Base-by-base conservation (phyloP, 2,329 filamentous ascomycete genomes). In the Fusarium caatingaense region DNA sequence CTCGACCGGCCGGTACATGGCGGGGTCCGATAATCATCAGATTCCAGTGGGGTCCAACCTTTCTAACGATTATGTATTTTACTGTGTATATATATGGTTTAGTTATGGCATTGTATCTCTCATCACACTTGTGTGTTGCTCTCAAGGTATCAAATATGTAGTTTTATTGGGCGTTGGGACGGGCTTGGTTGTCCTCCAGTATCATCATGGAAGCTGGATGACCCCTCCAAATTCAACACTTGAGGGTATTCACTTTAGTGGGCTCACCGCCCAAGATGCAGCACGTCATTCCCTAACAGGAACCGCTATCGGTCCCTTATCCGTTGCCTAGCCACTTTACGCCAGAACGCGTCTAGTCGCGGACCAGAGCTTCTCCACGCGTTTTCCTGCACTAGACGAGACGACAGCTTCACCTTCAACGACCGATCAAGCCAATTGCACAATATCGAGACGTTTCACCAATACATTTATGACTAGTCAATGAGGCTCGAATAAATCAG, bases 311-410 rank as follows among this genome's bases (percentile, higher is more conserved):
- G n/a, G n/a, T 16, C 44, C 41, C 54, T 50, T 50, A 59, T 60
- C 55, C 48, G 68, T 66, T 69, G 42, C 28, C 64, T 63, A 70
- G 69, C 72, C 74, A 76, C 74, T 76, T 66, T 76, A 76, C 74
- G 74, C 73, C 73, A 75, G 53, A 57, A 61, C 69, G 67, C 65
- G 71, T 66, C 49, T 48, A 28, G 60, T 63, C 73, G 68, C 64
- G 70, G 55, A 48, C 53, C 60, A 61, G 63, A 41, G 67, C 62
- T 69, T 51, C 45, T 54, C n/a, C 48, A 69, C 74, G 72, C 72
- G 71, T 72, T 66, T 61, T 65, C 45, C 45, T 58, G 53, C 34
- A 30, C 10, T 20, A 23, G 41, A 34, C 23, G 15, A 20, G 41
- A 34, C 28, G 32, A 46, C 37, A 55, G 41, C 41, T 64, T 62